A percentile compares a stretch with the other conserved stretches of the same genome.
These are phyloP conservation scores for Leccinum subgranulosum DNA, from an alignment of 768 basidiomycete species.

Conservation along the genomic window DNA sequence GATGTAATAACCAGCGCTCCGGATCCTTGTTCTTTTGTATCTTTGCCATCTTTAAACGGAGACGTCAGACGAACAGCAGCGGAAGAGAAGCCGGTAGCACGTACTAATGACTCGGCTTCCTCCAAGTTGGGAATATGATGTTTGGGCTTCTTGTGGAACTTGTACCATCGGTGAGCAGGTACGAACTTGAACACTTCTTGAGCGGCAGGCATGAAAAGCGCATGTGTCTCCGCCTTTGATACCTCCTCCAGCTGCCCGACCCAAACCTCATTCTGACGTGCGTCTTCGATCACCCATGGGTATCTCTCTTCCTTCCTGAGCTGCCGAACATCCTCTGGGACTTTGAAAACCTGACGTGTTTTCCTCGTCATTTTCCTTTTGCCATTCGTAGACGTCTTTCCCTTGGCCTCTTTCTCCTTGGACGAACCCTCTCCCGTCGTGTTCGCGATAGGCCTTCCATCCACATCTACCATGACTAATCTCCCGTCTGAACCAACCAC, in stretches of 20 bases:
- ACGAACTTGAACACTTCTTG: slow-evolving; percentile 86
- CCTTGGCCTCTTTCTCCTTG: slow-evolving; percentile 39
- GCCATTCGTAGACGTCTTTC: slow-evolving; percentile 40
- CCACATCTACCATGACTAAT: slow-evolving; percentile 78
- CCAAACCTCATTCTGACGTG: slow-evolving; percentile 69
- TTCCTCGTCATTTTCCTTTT: slow-evolving; percentile 83
- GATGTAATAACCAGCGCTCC: slow-evolving; percentile 64
- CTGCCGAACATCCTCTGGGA: slow-evolving; percentile 74
- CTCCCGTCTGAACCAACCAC: slow-evolving; percentile 76
- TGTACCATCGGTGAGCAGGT: slow-evolving; percentile 87
- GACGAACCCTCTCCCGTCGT: slow-evolving; percentile 29
- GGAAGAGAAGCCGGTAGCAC: slow-evolving; percentile 9
- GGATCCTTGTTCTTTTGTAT: slow-evolving; percentile 75
- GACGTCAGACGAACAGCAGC: neutral
- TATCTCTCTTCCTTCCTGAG: slow-evolving; percentile 82
- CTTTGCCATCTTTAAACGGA: slow-evolving; percentile 30
- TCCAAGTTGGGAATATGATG: slow-evolving; percentile 66
- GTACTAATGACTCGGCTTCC: slow-evolving; percentile 67
- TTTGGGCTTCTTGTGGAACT: slow-evolving; percentile 83
- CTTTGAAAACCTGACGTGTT: slow-evolving; percentile 77
- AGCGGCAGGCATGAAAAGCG: slow-evolving; percentile 81
- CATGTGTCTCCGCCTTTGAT: slow-evolving; percentile 65
- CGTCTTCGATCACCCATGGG: slow-evolving; percentile 92
- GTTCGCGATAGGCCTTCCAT: slow-evolving; percentile 62
- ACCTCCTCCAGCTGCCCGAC: slow-evolving; percentile 79